Conservation (phyloP, 1,139 yeast species). For the Hansenula lynferdii region DNA sequence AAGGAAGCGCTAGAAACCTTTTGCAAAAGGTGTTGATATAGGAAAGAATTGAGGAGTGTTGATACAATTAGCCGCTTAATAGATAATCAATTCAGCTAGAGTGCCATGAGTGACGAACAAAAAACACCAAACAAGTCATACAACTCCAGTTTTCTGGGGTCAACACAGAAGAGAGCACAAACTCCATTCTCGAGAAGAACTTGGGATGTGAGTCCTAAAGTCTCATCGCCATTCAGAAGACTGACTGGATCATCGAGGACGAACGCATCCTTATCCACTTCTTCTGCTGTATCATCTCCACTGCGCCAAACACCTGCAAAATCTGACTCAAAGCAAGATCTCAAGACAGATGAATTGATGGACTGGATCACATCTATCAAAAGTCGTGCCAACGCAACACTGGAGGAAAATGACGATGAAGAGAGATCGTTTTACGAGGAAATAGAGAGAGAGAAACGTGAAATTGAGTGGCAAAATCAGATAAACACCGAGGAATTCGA, state of each 20-base stretch:
- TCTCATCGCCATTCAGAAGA: constrained; percentile 21
- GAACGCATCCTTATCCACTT: constrained; percentile 1
- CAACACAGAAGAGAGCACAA: constrained; percentile 7
- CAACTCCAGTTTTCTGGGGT: constrained; percentile 2
- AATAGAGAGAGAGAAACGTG: constrained; percentile 28
- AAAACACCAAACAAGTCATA: constrained; percentile 6
- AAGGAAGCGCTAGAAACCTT: too few relatives aligned
- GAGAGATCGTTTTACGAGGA: constrained; percentile 31
- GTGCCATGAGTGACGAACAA: constrained; percentile 1
- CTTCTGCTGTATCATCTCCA: background rate
- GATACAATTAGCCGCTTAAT: too few relatives aligned
- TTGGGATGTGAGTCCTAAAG: constrained; percentile 15
- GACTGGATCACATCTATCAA: constrained; percentile 50
- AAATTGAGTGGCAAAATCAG: constrained; percentile 26
- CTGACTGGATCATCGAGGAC: constrained; percentile 9
- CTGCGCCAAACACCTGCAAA: background rate
- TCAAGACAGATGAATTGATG: constrained; percentile 33
- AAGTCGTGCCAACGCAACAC: constrained; percentile 34
- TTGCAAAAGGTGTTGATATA: too few relatives aligned
- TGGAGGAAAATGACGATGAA: constrained; percentile 36
- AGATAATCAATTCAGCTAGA: too few relatives aligned
- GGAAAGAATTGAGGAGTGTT: too few relatives aligned
- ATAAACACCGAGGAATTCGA: constrained; percentile 39
- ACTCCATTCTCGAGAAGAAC: constrained; percentile 14
- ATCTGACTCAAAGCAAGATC: background rate